These are phyloP conservation scores for Cercospora citrullina DNA, from an alignment of 2,329 filamentous ascomycete genomes.

Conservation along the genomic window DNA sequence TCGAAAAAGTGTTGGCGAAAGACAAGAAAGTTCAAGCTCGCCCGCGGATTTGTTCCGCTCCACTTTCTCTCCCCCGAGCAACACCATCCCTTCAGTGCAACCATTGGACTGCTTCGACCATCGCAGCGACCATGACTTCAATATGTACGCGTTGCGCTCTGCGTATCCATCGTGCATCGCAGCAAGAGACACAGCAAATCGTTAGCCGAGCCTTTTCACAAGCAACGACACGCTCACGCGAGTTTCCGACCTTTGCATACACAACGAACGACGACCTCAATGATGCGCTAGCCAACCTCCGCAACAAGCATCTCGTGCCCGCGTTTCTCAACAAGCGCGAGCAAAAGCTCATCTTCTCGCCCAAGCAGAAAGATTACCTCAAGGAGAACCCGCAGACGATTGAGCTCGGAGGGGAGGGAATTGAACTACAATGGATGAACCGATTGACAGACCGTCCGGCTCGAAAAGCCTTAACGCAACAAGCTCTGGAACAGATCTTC, in stretches of 20 bases:
- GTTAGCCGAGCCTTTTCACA: slow-evolving; percentile 33
- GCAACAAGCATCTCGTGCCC: slow-evolving; percentile 49
- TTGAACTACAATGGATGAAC: slow-evolving; percentile 39
- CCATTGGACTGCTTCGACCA: background rate
- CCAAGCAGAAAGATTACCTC: slow-evolving; percentile 44
- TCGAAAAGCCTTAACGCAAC: slow-evolving; percentile 30
- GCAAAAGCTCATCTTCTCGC: slow-evolving; percentile 45
- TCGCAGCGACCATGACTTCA: slow-evolving; percentile 23
- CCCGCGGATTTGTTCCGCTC: slow-evolving; percentile 4
- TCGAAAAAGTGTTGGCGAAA: background rate
- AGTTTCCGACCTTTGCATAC: slow-evolving; percentile 45
- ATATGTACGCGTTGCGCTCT: slow-evolving; percentile 39
- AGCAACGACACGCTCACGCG: slow-evolving; percentile 20
- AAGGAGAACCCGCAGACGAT: slow-evolving; percentile 47
- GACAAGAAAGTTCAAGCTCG: slow-evolving; percentile 4
- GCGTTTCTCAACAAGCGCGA: slow-evolving; percentile 46
- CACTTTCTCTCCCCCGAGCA: background rate
- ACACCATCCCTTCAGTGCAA: background rate
- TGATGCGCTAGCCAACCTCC: slow-evolving; percentile 43
- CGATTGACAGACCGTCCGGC: slow-evolving; percentile 35
- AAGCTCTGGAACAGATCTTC: slow-evolving; percentile 37
- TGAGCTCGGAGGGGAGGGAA: slow-evolving; percentile 45
- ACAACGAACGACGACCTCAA: slow-evolving; percentile 46
- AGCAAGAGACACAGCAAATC: slow-evolving; percentile 18
- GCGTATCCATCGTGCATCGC: slow-evolving; percentile 34